Base-by-base conservation (phyloP, 495 filamentous ascomycete genomes). In the Geoglossum glabrum region DNA sequence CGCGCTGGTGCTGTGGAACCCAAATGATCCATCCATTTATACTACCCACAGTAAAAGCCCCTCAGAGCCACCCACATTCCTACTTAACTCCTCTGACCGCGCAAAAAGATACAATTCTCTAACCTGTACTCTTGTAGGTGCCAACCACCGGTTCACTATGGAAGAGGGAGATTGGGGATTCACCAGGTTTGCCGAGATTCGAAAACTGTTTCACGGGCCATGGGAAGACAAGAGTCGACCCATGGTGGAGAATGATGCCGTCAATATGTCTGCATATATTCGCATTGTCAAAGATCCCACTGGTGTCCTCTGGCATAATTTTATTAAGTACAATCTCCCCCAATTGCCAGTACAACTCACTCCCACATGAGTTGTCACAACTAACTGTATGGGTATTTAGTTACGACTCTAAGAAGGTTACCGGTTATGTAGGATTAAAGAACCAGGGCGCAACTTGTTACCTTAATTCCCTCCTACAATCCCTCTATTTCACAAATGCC, bases 131-230 rank as follows among this genome's bases (percentile, higher is more conserved):
- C n/a, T 21, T 9, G 30, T 33, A 60, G 61, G 74, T 5, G 82
- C 82, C 4, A 87, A 87, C 58, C 92, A 99, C 64, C 83, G 92
- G 56, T 99, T 95, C 66, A 95, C 86, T 11, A 83, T 82, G 43
- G 90, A 96, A 23, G 92, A 99, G 70, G 86, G 86, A n/a, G 92
- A 99, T 63, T 99, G 92, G 92, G 92, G 92, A 0, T 99, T 99
- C 65, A 97, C 93, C 4, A 71, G 88, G 55, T 99, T 96, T 66
- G 80, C 83, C 23, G 90, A 96, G 63, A 71, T 93, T 51, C 78
- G 87, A 31, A 83, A 79, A 64, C 79, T 96, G 64, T 94, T 95
- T 66, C 80, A 75, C 57, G 66, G 76, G 23, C 72, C 75, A 6
- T 93, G 80, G 78, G 80, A 89, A 54, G 75, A 79, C 34, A 74